phyloP scores from a whole-genome alignment of 495 filamentous ascomycete genomes.

The Talaromyces borbonicus region DNA sequence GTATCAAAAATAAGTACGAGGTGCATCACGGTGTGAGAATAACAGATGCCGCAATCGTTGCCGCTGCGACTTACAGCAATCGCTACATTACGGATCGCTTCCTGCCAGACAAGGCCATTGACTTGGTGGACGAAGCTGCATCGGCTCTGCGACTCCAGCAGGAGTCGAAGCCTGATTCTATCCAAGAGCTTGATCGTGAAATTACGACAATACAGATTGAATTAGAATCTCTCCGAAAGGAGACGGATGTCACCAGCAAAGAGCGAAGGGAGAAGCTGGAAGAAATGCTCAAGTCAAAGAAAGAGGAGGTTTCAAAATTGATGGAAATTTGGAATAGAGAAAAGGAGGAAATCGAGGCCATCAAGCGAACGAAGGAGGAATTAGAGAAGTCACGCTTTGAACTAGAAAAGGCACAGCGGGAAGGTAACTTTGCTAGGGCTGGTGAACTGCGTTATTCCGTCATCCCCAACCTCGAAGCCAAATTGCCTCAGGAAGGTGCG shows the following conservation, averaged over 20 bases:
- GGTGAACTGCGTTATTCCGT: slow-evolving; percentile 78
- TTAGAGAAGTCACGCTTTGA: slow-evolving; percentile 78
- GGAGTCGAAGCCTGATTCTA: slow-evolving; percentile 91
- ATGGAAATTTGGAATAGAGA: slow-evolving; percentile 86
- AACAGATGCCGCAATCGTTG: slow-evolving; percentile 83
- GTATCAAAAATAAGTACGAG: slow-evolving; percentile 95
- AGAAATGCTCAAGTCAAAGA: slow-evolving; percentile 57
- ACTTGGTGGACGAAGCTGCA: slow-evolving; percentile 92
- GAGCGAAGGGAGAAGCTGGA: slow-evolving; percentile 86
- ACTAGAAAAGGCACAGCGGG: slow-evolving; percentile 76
- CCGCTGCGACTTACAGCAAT: slow-evolving; percentile 85
- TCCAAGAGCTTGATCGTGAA: slow-evolving; percentile 79
- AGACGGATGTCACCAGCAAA: slow-evolving; percentile 77
- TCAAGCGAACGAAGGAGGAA: slow-evolving; percentile 78
- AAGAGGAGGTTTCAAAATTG: slow-evolving; percentile 56
- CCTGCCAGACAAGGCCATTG: slow-evolving; percentile 93
- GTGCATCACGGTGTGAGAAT: slow-evolving; percentile 91
- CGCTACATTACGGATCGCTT: slow-evolving; percentile 96
- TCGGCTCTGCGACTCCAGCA: slow-evolving; percentile 85
- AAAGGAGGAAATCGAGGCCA: slow-evolving; percentile 65
- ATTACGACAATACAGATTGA: slow-evolving; percentile 98
- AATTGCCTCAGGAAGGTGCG: slow-evolving; percentile 65
- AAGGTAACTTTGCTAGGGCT: slow-evolving; percentile 84
- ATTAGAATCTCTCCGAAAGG: slow-evolving; percentile 88
- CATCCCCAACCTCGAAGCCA: slow-evolving; percentile 70